These are phyloP conservation scores for Mycena olivaceomarginata DNA, from an alignment of 768 basidiomycete species.

Conservation along the genomic window DNA sequence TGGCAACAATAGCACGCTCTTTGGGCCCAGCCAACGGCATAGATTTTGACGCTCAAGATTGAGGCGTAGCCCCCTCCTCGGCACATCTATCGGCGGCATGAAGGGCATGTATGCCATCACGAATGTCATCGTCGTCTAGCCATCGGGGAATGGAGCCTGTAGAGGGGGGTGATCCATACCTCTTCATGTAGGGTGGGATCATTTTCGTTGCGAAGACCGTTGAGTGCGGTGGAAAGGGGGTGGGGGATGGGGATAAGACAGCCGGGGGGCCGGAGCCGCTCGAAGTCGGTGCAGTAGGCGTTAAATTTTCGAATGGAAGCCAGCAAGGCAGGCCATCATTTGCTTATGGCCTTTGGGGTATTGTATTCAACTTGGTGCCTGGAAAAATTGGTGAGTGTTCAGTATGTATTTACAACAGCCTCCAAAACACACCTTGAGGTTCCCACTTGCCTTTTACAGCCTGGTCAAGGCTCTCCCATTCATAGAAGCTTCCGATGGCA, in stretches of 20 bases:
- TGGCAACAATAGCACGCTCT: not conserved
- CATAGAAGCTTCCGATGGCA: not conserved
- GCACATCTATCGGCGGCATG: not conserved
- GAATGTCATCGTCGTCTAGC: not conserved
- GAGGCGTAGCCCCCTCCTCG: not conserved
- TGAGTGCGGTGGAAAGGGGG: not conserved
- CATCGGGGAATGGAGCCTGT: not conserved
- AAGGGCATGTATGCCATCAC: not conserved
- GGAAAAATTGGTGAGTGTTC: not conserved
- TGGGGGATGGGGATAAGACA: not conserved
- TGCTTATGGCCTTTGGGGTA: not conserved
- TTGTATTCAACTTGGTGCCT: not conserved
- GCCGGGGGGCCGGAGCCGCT: not conserved
- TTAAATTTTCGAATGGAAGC: not conserved
- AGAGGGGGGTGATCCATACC: not conserved
- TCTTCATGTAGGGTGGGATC: conserved; percentile 30
- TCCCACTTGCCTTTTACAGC: not conserved
- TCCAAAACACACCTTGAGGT: not conserved
- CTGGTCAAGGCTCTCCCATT: not conserved
- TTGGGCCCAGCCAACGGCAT: not conserved
- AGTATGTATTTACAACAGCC: not conserved
- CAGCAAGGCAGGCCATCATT: not conserved
- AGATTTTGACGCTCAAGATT: not conserved
- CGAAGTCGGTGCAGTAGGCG: not conserved
- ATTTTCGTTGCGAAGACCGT: not conserved